Evolutionary conservation across 495 filamentous ascomycete genomes (phyloP), one percentile per base, ranked within the genome.

Genomic region (Aspergillus egyptiacus): DNA sequence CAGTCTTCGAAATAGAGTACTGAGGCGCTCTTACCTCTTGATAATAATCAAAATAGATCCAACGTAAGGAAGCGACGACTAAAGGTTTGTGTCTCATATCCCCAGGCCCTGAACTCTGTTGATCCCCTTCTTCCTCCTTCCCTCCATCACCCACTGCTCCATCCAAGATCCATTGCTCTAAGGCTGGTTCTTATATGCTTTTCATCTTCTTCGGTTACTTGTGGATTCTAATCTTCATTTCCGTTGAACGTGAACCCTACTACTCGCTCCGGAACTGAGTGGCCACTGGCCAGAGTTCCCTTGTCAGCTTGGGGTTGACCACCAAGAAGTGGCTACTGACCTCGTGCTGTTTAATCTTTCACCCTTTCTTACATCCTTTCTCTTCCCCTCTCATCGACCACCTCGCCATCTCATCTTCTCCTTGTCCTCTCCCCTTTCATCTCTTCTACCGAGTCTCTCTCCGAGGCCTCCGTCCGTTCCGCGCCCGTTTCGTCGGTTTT

Each of bases 331-430:
- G 37, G 22, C 30, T 53, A 15, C 30, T 33, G 33, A 33, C 40
- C 37, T 47, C 44, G 48, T 52, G 42, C 24, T 13, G 30, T 25
- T 38, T 28, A 25, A 28, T 22, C 48, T 37, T 35, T 51, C 51
- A 30, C 42, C 53, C 53, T 40, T 50, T 53, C 41, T 43, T 44
- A 27, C 36, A 39, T 37, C 33, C 50, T 49, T 47, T 48, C 36
- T 27, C 50, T 42, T 40, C 45, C 54, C 41, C 51, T 39, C 51
- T 37, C 62, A 32, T 20, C 25, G 25, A 20, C 42, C 17, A 18
- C 38, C 38, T 48, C 37, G 34, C 32, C 18, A 35, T 49, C 46
- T 36, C 41, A 15, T 35, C 11, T 25, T 23, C 41, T 36, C 10
- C 28, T 38, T 30, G 24, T 35, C 13, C 20, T 42, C 13, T 46